Conservation (phyloP, 2,329 filamentous ascomycete genomes). For the Cladosporium sphaerospermum region DNA sequence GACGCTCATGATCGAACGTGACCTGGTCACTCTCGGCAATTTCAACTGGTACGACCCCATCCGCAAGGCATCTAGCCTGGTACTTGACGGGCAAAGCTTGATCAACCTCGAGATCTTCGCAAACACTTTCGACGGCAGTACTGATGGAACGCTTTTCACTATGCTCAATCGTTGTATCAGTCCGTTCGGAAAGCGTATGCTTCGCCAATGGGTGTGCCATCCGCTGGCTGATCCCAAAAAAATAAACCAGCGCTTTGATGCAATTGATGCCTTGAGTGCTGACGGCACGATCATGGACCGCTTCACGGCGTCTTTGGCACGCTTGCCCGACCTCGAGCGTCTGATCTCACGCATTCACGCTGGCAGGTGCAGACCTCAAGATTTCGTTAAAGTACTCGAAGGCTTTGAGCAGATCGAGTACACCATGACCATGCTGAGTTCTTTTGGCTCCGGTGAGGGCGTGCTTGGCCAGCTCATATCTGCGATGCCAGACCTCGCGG, state of each 20-base stretch:
- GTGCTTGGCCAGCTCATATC: constrained; percentile 77
- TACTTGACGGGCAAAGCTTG: constrained; percentile 90
- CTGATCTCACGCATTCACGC: constrained; percentile 93
- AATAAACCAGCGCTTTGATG: constrained; percentile 91
- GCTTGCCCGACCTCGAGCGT: constrained; percentile 89
- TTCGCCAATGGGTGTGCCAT: constrained; percentile 96
- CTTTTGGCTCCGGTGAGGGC: constrained; percentile 70
- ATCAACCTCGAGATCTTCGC: constrained; percentile 97
- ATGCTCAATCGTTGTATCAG: constrained; percentile 92
- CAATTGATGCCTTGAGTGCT: constrained; percentile 85
- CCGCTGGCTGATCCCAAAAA: constrained; percentile 78
- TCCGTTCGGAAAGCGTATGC: constrained; percentile 91
- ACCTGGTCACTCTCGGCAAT: constrained; percentile 80
- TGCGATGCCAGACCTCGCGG: constrained; percentile 76
- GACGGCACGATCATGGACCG: constrained; percentile 75
- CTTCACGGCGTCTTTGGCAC: constrained; percentile 80
- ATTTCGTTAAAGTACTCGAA: constrained; percentile 89
- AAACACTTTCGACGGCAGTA: constrained; percentile 81
- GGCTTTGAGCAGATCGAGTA: constrained; percentile 98
- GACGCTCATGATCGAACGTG: constrained; percentile 76
- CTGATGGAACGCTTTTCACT: constrained; percentile 80
- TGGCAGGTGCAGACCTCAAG: constrained; percentile 78
- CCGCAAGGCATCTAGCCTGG: constrained; percentile 77
- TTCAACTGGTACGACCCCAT: constrained; percentile 92
- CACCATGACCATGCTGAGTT: constrained; percentile 72